Evolutionary conservation across 306 rosid species (phyloP).

Genomic region (Castanea sativa): DNA sequence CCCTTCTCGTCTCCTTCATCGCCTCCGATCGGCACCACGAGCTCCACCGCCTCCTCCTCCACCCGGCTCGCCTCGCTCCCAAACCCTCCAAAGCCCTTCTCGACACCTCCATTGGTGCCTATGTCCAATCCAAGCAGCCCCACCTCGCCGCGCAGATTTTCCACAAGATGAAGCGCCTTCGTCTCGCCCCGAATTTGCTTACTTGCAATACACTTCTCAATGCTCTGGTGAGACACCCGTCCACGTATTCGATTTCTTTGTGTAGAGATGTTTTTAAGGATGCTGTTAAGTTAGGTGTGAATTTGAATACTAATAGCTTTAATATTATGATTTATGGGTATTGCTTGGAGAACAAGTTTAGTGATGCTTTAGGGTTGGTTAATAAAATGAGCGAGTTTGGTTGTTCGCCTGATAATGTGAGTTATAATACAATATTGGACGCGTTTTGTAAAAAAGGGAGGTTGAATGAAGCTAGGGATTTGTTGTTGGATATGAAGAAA

Average conservation of each 20-base stretch:
- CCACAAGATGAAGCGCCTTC: conserved; percentile 59
- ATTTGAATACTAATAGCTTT: conserved; percentile 42
- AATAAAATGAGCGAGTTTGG: conserved; percentile 50
- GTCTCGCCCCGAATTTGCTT: conserved; percentile 48
- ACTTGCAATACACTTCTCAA: conserved; percentile 70
- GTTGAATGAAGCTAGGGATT: conserved; percentile 50
- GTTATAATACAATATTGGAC: conserved; percentile 67
- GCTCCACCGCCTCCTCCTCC: conserved; percentile 55
- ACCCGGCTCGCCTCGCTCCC: conserved; percentile 27
- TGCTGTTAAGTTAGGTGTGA: conserved; percentile 44
- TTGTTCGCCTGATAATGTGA: conserved; percentile 66
- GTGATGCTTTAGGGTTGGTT: conserved; percentile 43
- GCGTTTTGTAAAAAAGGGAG: conserved; percentile 59
- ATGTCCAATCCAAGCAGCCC: conserved; percentile 47
- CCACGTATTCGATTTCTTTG: conserved; percentile 38
- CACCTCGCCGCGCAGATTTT: conserved; percentile 62
- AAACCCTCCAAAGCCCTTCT: conserved; percentile 38
- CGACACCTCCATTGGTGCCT: conserved; percentile 71
- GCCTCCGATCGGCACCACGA: conserved; percentile 53
- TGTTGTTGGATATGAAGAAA: conserved; percentile 62
- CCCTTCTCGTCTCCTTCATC: conserved; percentile 62
- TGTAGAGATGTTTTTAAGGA: conserved; percentile 42
- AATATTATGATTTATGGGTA: conserved; percentile 66
- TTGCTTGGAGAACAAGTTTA: conserved; percentile 49
- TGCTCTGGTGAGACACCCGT: conserved; percentile 48